These are phyloP conservation scores for Botrytis porri DNA, from an alignment of 2,329 filamentous ascomycete genomes.

Conservation along the genomic window DNA sequence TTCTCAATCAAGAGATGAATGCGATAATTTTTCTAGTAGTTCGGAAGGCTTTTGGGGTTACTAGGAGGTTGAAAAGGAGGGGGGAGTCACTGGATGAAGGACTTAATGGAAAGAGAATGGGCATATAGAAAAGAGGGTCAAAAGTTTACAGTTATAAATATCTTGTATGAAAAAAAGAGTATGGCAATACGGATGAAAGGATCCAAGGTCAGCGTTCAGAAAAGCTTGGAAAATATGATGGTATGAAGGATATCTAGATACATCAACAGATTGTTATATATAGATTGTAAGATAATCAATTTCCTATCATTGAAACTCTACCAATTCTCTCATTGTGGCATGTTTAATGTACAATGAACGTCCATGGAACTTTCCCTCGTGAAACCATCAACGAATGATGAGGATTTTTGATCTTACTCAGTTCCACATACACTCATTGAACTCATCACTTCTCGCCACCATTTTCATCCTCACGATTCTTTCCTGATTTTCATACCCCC, in stretches of 20 bases:
- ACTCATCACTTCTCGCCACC: too few species aligned
- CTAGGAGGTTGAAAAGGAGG: neutral
- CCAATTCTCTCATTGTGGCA: neutral
- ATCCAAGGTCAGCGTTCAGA: neutral
- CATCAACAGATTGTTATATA: neutral
- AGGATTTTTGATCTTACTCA: too few species aligned
- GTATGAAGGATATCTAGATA: neutral
- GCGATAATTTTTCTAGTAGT: neutral
- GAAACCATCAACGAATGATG: neutral
- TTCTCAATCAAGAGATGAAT: neutral
- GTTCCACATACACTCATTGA: too few species aligned
- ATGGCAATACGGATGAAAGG: neutral
- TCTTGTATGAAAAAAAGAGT: neutral
- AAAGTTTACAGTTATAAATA: neutral
- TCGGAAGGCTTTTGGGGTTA: neutral
- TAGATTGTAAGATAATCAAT: neutral
- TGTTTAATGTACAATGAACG: neutral
- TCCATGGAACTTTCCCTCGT: accelerated
- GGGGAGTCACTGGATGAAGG: neutral
- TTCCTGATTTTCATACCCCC: too few species aligned
- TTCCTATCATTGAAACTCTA: neutral
- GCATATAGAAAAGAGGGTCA: neutral
- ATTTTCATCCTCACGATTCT: too few species aligned
- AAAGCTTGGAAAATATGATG: neutral
- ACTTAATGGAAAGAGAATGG: neutral